Conservation (phyloP, 768 basidiomycete genomes). For the Lactarius vividus region DNA sequence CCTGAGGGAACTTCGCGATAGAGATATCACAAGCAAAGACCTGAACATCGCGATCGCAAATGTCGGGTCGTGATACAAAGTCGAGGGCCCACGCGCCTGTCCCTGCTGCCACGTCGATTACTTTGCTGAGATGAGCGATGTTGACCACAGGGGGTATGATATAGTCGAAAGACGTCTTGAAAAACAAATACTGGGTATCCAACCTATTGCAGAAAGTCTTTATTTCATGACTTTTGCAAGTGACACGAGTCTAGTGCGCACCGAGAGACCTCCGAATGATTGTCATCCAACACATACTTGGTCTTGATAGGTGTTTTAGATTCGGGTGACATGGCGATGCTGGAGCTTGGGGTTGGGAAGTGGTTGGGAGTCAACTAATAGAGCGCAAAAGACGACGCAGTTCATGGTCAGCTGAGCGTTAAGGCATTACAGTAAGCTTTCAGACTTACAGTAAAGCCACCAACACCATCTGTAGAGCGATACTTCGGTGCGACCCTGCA, state of each 20-base stretch:
- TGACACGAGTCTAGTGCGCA: background rate
- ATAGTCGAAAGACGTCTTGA: background rate
- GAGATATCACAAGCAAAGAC: slow-evolving; percentile 2
- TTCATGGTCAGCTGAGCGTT: too few species aligned
- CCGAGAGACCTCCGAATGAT: slow-evolving; percentile 5
- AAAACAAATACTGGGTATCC: background rate
- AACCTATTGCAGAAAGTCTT: background rate
- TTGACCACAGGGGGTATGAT: slow-evolving; percentile 3
- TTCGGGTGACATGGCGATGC: too few species aligned
- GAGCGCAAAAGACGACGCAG: too few species aligned
- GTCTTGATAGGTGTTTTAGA: too few species aligned
- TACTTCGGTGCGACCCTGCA: too few species aligned
- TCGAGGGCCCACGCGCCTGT: background rate
- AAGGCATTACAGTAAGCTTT: too few species aligned
- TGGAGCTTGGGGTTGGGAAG: too few species aligned
- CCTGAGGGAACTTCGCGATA: background rate
- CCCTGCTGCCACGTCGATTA: background rate
- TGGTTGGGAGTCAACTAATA: too few species aligned
- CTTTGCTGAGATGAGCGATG: background rate
- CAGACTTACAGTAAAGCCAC: too few species aligned
- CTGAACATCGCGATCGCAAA: background rate
- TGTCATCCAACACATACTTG: background rate
- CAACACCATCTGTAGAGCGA: too few species aligned
- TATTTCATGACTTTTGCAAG: background rate
- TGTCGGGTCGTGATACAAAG: background rate